Evolutionary conservation across 805 yeast species (phyloP), one percentile per base, ranked within the genome.

Genomic region (Candida quercuum): DNA sequence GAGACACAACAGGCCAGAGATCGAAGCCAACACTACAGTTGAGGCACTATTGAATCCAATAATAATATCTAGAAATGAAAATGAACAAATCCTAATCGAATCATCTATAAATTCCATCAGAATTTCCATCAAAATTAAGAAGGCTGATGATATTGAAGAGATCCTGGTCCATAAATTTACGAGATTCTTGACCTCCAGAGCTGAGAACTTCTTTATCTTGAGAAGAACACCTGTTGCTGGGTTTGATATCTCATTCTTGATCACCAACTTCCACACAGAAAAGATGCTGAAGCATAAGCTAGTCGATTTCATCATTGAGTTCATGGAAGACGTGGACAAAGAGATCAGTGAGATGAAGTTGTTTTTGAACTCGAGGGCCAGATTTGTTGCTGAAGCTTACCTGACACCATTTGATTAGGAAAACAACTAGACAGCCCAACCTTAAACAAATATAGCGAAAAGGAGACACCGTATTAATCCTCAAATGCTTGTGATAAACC

Each of bases 251-350:
- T 86, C 96, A 17, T 93, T 93, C 59, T 70, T 93, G 56, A 77
- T 93, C 51, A 91, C 98, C 31, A 93, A 91, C 64, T 81, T 80
- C 64, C 99, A 93, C 63, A 88, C 96, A 10, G 96, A 91, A 61
- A 82, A 83, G 48, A 87, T 93, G 96, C 75, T 89, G 66, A 91
- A 93, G 66, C 89, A 83, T 53, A 93, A 93, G 64, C 74, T 93
- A 52, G 95, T 93, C 31, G 99, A 93, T 62, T 93, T 93, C 61
- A 89, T 93, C 50, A 87, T 93, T 50, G 98, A 93, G 66, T 93
- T 93, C 61, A 89, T 93, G 98, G 98, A 93, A 63, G 99, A 89
- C 56, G 99, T 93, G 15, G 99, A 93, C 63, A 91, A 88, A 67
- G 99, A 93, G 63, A 93, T 93, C 56, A 86, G 96, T 63, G 99